Percentiles rank a stretch among this genome's conserved stretches.
These are phyloP conservation scores for Pichia sp. DNA, from an alignment of 1,139 yeast species.

Conservation along the genomic window DNA sequence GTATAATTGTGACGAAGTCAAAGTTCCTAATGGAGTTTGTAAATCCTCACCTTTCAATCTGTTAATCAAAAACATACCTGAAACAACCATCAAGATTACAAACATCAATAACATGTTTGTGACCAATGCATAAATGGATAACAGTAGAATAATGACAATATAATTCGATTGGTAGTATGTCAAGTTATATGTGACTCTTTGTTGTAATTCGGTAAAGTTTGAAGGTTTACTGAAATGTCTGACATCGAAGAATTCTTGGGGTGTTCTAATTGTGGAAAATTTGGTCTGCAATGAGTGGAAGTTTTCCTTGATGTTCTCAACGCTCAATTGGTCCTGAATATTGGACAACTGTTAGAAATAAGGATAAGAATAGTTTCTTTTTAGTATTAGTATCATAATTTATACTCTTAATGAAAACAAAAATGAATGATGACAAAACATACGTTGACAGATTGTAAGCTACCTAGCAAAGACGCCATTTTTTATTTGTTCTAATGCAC, in stretches of 20 bases:
- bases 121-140: slow-evolving; percentile 63
- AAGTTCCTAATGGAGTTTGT: slow-evolving; percentile 55
- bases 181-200: slow-evolving; percentile 78
- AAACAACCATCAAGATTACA: slow-evolving; percentile 59
- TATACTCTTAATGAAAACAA: no score
- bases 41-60: slow-evolving; percentile 77
- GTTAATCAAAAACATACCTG: slow-evolving; percentile 73
- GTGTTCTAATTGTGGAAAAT: slow-evolving; percentile 71
- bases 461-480: not conserved
- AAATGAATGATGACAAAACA: not conserved
- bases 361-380: not conserved
- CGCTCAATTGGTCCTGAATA: slow-evolving; percentile 22
- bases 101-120: slow-evolving; percentile 80
- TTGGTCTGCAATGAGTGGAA: slow-evolving; percentile 42
- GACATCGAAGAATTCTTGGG: slow-evolving; percentile 88
- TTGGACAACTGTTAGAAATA: slow-evolving; percentile 2
- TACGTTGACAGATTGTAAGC: slow-evolving; percentile 24
- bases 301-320: slow-evolving; percentile 24
- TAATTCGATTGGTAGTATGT: slow-evolving; percentile 87
- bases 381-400: slow-evolving; percentile 2
- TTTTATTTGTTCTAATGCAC: no score
- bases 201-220: slow-evolving; percentile 83
- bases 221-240: slow-evolving; percentile 86
- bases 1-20: slow-evolving; percentile 79
- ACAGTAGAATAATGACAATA: slow-evolving; percentile 60